A percentile compares a stretch with the other conserved stretches of the same genome.
Evolutionary conservation across 805 yeast species (phyloP).

Genomic region (Yarrowia yakushimensis): DNA sequence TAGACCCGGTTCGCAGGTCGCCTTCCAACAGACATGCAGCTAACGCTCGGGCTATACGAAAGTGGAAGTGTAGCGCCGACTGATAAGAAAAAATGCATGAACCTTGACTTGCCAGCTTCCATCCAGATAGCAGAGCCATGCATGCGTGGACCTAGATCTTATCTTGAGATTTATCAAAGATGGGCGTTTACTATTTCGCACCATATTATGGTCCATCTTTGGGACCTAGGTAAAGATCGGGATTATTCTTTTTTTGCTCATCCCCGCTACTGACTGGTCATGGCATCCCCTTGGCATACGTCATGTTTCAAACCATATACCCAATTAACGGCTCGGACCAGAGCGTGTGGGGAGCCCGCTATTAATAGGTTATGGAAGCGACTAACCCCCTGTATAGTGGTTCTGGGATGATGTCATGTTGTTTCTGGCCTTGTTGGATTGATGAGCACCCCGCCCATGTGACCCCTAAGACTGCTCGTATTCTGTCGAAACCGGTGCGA

Average conservation of each 20-base stretch:
- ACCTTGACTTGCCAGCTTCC: not conserved
- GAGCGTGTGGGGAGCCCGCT: not conserved
- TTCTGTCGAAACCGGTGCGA: not conserved
- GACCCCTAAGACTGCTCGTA: not conserved
- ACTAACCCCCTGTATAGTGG: not conserved
- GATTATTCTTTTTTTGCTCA: too few relatives aligned
- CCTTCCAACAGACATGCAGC: not conserved
- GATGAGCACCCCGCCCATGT: not conserved
- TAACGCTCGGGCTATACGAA: not conserved
- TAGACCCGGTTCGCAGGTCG: not conserved
- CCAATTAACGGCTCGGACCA: not conserved
- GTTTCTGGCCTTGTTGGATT: not conserved
- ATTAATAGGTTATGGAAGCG: not conserved
- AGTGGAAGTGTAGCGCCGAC: constrained; percentile 2
- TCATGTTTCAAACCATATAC: constrained; percentile 3
- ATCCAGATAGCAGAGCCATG: not conserved
- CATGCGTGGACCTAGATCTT: not conserved
- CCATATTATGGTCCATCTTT: too few relatives aligned
- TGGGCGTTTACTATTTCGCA: too few relatives aligned
- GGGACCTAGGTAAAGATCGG: too few relatives aligned
- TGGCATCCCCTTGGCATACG: constrained; percentile 1
- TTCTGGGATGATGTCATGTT: not conserved
- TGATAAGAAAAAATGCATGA: constrained; percentile 3
- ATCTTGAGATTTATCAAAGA: too few relatives aligned
- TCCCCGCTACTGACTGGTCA: not conserved